Evolutionary conservation across 2,329 filamentous ascomycete genomes (phyloP), one percentile per base, ranked within the genome.

Genomic region (Sarocladium strictum): DNA sequence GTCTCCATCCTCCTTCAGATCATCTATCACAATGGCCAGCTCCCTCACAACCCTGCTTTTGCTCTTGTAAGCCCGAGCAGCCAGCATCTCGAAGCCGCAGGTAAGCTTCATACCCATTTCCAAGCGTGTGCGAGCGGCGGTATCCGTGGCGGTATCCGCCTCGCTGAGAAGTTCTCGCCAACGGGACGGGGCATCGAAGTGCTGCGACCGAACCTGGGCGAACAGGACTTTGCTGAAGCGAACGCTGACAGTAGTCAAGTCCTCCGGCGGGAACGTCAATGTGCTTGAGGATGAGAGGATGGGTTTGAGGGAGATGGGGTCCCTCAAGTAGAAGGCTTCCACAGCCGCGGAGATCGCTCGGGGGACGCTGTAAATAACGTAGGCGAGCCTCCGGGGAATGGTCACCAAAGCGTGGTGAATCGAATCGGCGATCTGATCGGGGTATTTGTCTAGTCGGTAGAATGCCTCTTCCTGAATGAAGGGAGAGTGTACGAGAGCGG

Each of bases 271-370:
- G 62, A 99, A 96, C 2, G 69, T 65, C 2, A 91, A 74, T 0
- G 72, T 68, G 0, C 68, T 71, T 0, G 80, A 68, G 32, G 79
- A 73, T 2, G 78, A 77, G 54, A 85, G 73, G 3, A 96, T 73
- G 1, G 85, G 81, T 54, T 86, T 86, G 41, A 97, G 70, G 1
- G 86, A 79, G 55, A 90, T 78, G 0, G 90, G 86, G 63, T 97
- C 92, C 58, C 94, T 85, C 14, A 96, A 79, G 67, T 97, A 97
- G 69, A 99, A 97, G 1, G 88, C 85, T 69, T 99, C 95, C 2
- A 93, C 82, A 1, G 90, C 91, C 0, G 91, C 84, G 2, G 91
- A 86, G 55, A 97, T 84, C 57, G 88, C 85, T 15, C 85, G 80
- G 0, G 92, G 89, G 21, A 85, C 83, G 41, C 81, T 73, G 62